Evolutionary conservation across 176 grass and related monocot genomes (phyloP).

Genomic region (Aegilops bicornis): DNA sequence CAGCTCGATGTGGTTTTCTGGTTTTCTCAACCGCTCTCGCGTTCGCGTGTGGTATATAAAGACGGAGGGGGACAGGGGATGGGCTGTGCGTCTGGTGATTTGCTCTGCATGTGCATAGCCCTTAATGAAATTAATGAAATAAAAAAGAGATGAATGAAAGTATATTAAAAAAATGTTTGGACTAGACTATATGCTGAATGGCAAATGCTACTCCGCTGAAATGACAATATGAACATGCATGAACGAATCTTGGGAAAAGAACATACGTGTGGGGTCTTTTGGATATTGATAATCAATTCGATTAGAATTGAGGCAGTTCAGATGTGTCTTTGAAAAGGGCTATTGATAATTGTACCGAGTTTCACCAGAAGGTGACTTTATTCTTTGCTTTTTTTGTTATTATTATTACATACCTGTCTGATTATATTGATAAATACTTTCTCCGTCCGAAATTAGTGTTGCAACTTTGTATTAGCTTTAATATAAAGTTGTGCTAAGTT

Average conservation of each 20-base stretch:
- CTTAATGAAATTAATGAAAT: neutral
- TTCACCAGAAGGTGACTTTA: neutral
- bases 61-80: neutral
- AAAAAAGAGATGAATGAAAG: neutral
- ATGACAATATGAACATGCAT: neutral
- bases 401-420: neutral
- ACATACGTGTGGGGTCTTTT: neutral
- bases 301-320: neutral
- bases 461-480: no score
- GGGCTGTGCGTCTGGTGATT: neutral
- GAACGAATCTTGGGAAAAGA: neutral
- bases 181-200: neutral
- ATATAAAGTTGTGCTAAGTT: no score
- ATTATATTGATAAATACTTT: neutral
- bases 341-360: neutral
- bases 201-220: neutral
- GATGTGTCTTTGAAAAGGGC: neutral
- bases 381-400: neutral
- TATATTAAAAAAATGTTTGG: neutral
- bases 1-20: neutral
- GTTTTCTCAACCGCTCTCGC: neutral
- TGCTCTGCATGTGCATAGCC: neutral
- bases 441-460: no score
- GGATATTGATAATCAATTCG: neutral
- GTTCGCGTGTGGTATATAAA: constrained; percentile 8